These are phyloP conservation scores for Trichoderma sp. DNA, from an alignment of 2,329 filamentous ascomycete species.

Conservation along the genomic window DNA sequence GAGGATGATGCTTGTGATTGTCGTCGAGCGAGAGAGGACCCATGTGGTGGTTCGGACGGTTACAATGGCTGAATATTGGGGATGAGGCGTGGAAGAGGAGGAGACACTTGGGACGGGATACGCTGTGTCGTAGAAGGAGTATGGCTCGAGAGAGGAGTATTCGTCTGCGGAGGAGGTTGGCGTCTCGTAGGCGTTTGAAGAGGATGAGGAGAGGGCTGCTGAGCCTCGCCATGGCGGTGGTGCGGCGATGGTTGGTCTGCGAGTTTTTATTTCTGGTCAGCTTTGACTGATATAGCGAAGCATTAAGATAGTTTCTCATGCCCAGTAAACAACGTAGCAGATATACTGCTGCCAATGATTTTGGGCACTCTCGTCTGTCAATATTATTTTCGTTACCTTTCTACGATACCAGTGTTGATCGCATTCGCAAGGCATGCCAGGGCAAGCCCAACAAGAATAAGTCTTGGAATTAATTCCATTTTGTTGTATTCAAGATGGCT, in stretches of 20 bases:
- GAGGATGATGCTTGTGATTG: slow-evolving; percentile 19
- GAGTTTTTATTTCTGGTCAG: background rate
- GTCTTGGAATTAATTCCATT: background rate
- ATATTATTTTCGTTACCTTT: background rate
- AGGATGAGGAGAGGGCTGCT: background rate
- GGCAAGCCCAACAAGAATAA: slow-evolving; percentile 13
- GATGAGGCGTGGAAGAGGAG: background rate
- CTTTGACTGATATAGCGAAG: background rate
- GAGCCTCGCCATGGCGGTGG: slow-evolving; percentile 12
- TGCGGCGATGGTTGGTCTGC: background rate
- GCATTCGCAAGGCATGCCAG: slow-evolving; percentile 5
- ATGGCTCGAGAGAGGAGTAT: slow-evolving; percentile 11
- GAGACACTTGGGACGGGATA: background rate
- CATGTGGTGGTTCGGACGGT: slow-evolving; percentile 12
- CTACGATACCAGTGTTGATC: background rate
- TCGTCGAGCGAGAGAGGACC: slow-evolving; percentile 20
- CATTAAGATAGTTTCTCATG: background rate
- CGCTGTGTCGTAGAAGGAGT: background rate
- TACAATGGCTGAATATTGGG: slow-evolving; percentile 13
- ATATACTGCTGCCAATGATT: background rate
- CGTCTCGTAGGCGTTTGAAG: background rate
- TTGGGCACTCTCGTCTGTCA: background rate
- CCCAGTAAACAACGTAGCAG: background rate
- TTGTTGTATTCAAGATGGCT: background rate
- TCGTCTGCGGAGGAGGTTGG: background rate